Evolutionary conservation across 1,284 basidiomycete species (phyloP).

Genomic region (Tylopilus sp.): DNA sequence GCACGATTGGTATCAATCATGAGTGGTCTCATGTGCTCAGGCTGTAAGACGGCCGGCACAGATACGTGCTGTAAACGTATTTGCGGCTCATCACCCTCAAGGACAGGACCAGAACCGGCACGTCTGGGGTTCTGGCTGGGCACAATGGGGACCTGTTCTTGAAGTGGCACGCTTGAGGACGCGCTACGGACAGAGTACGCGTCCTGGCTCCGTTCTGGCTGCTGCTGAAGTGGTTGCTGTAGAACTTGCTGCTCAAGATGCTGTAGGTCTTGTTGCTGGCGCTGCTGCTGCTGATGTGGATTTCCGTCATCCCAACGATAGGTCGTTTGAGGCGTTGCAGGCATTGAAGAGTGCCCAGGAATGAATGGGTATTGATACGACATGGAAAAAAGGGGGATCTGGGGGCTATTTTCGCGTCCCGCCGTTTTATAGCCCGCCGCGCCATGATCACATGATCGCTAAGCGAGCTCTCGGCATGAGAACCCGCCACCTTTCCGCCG

Average conservation of each 20-base stretch:
- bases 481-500: background rate
- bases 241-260: conserved; percentile 34
- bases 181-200: conserved; percentile 17
- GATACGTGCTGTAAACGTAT: conserved; percentile 28
- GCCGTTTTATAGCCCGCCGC: conserved; percentile 28
- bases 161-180: conserved; percentile 20
- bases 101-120: conserved; percentile 16
- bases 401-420: conserved; percentile 4
- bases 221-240: conserved; percentile 32
- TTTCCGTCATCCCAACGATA: conserved; percentile 35
- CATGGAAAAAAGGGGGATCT: conserved; percentile 33
- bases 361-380: conserved; percentile 40
- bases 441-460: conserved; percentile 21
- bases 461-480: background rate
- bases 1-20: conserved; percentile 34
- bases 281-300: conserved; percentile 21
- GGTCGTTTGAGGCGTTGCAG: conserved; percentile 33
- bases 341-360: conserved; percentile 36
- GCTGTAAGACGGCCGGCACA: conserved; percentile 19
- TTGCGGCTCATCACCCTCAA: conserved; percentile 29
- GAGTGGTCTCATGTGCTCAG: conserved; percentile 35
- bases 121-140: conserved; percentile 28
- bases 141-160: conserved; percentile 30
- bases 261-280: conserved; percentile 12
- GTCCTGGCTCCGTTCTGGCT: conserved; percentile 24